Evolutionary conservation across 2,329 filamentous ascomycete species (phyloP).

Genomic region (Fusarium penzigii): DNA sequence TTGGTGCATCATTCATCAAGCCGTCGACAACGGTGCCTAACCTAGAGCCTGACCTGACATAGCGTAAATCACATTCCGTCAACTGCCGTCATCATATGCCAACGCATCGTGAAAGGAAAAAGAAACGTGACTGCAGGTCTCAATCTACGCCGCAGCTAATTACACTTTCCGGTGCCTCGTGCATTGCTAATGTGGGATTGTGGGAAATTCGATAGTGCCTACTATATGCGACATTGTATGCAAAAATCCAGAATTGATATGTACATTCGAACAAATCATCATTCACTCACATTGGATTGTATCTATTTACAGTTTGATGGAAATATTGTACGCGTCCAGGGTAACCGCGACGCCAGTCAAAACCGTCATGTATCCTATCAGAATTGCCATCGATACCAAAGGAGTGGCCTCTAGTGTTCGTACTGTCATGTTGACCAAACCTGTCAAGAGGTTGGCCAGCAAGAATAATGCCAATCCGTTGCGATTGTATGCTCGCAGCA

Average conservation of each 20-base stretch:
- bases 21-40: neutral
- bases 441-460: conserved; percentile 85
- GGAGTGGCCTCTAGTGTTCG: conserved; percentile 74
- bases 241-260: neutral
- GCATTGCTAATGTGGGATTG: neutral
- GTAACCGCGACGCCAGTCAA: conserved; percentile 68
- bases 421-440: conserved; percentile 82
- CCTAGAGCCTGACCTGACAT: neutral
- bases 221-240: neutral
- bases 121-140: neutral
- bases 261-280: neutral
- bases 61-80: neutral
- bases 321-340: conserved; percentile 66
- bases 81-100: neutral
- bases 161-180: neutral
- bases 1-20: too few relatives aligned
- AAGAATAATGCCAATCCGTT: conserved; percentile 87
- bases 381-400: conserved; percentile 67
- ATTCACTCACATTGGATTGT: neutral
- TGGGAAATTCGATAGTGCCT: neutral
- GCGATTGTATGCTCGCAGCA: conserved; percentile 83
- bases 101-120: neutral
- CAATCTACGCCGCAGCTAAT: neutral
- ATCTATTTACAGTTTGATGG: conserved; percentile 62
- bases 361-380: conserved; percentile 70